phyloP scores from a whole-genome alignment of 192 early-diverging fungal genomes.

The Coemansia guatemalensis region DNA sequence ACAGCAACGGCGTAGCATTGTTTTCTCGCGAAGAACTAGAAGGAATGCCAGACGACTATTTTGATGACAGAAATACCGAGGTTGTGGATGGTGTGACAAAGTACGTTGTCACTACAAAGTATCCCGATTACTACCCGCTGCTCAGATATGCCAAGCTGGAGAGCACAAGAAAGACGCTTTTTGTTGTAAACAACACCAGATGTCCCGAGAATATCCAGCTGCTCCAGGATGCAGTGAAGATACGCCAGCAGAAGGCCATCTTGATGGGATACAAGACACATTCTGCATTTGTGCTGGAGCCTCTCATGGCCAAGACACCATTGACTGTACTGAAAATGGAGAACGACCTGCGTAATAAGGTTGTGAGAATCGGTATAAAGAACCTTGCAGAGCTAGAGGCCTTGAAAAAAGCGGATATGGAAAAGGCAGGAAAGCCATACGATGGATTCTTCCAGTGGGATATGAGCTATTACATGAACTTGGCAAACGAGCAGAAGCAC shows the following conservation, averaged over 20 bases:
- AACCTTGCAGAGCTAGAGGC: slow-evolving; percentile 59
- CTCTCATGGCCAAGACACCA: slow-evolving; percentile 74
- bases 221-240: slow-evolving; percentile 53
- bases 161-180: slow-evolving; percentile 46
- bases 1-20: slow-evolving; percentile 51
- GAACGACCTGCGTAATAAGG: slow-evolving; percentile 50
- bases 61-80: slow-evolving; percentile 54
- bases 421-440: slow-evolving; percentile 44
- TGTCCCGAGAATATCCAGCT: slow-evolving; percentile 58
- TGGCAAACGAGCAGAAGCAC: slow-evolving; percentile 60
- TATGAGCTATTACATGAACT: slow-evolving; percentile 62
- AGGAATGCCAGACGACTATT: slow-evolving; percentile 64
- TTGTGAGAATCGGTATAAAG: slow-evolving; percentile 53
- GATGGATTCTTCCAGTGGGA: slow-evolving; percentile 65
- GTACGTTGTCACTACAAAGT: slow-evolving; percentile 65
- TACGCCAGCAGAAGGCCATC: slow-evolving; percentile 47
- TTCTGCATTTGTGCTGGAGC: slow-evolving; percentile 62
- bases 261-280: slow-evolving; percentile 67
- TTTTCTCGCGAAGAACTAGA: slow-evolving; percentile 56
- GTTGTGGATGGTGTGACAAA: slow-evolving; percentile 56
- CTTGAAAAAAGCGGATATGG: slow-evolving; percentile 54
- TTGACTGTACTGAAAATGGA: slow-evolving; percentile 61
- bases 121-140: slow-evolving; percentile 40
- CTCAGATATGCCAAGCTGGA: slow-evolving; percentile 44
- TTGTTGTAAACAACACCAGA: slow-evolving; percentile 18